Percentiles rank a stretch among this genome's conserved stretches.
phyloP scores from a whole-genome alignment of 164 flowering plant species.

The Buxus sempervirens region DNA sequence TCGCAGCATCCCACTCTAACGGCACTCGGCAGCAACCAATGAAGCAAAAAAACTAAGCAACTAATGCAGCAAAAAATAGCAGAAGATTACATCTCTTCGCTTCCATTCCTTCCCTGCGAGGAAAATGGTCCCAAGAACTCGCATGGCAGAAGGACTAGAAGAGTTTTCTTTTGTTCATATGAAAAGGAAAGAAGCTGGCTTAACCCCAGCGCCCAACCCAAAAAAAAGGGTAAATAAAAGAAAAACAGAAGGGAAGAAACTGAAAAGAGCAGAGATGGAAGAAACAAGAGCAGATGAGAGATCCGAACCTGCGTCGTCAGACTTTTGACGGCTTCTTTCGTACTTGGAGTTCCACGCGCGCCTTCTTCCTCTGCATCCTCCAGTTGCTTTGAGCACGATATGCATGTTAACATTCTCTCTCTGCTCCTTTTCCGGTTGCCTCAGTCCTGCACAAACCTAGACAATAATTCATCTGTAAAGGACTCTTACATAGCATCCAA shows the following conservation, averaged over 20 bases:
- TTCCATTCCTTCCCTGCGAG: too few species aligned
- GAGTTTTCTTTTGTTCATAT: conserved; percentile 19
- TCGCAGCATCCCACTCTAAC: too few species aligned
- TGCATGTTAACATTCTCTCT: conserved; percentile 77
- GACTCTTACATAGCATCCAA: too few species aligned
- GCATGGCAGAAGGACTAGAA: too few species aligned
- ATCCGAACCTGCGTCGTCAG: conserved; percentile 79
- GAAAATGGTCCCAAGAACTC: too few species aligned
- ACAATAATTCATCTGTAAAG: neutral
- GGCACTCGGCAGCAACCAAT: too few species aligned
- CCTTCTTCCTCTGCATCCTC: conserved; percentile 48
- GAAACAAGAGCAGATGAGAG: conserved; percentile 6
- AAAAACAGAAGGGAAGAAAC: neutral
- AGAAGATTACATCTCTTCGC: too few species aligned
- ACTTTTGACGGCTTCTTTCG: conserved; percentile 90
- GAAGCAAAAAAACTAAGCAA: too few species aligned
- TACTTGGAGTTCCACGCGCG: conserved; percentile 75
- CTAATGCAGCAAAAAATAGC: too few species aligned
- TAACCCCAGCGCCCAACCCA: too few species aligned
- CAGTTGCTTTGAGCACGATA: conserved; percentile 78
- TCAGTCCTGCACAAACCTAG: conserved; percentile 2
- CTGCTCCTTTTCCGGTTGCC: neutral
- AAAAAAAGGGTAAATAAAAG: conserved; percentile 9
- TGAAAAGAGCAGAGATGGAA: conserved; percentile 7
- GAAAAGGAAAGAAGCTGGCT: neutral